Percentiles rank a stretch among this genome's conserved stretches.
Conservation (phyloP, 1,284 basidiomycete genomes). For the Mrakiaceae sp. region DNA sequence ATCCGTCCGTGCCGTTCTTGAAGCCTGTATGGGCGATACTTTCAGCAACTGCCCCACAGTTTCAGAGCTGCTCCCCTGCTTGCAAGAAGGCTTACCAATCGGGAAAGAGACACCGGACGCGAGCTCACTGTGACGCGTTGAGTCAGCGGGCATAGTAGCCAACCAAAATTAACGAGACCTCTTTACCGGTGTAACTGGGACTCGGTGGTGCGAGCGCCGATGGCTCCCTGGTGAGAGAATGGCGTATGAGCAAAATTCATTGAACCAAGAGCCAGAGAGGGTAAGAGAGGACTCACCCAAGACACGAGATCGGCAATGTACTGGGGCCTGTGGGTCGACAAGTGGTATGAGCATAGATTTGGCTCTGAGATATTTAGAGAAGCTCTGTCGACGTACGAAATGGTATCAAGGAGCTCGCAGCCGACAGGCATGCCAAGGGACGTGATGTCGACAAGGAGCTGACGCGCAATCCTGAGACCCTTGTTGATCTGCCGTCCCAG, state of each 20-base stretch:
- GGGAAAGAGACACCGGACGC: slow-evolving; percentile 36
- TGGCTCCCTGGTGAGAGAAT: slow-evolving; percentile 50
- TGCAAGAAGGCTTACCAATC: slow-evolving; percentile 21
- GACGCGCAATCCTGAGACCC: slow-evolving; percentile 81
- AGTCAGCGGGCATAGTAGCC: too few relatives aligned
- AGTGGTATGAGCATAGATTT: slow-evolving; percentile 33
- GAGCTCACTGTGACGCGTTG: slow-evolving; percentile 25
- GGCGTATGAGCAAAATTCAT: not conserved
- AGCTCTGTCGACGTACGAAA: slow-evolving; percentile 21
- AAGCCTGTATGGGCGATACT: slow-evolving; percentile 48
- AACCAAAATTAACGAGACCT: not conserved
- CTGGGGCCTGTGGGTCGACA: slow-evolving; percentile 71
- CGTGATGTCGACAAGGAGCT: slow-evolving; percentile 74
- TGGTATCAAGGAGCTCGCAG: slow-evolving; percentile 63
- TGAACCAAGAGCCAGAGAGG: not conserved
- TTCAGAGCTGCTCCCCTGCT: too few relatives aligned
- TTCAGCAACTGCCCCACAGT: too few relatives aligned
- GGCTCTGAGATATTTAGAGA: slow-evolving; percentile 11
- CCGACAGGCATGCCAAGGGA: slow-evolving; percentile 75
- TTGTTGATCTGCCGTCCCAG: slow-evolving; percentile 59
- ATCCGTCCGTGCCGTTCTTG: slow-evolving; percentile 97
- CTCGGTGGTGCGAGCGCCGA: slow-evolving; percentile 91
- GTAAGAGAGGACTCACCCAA: slow-evolving; percentile 42
- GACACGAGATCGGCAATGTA: slow-evolving; percentile 92
- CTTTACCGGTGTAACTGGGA: slow-evolving; percentile 76